Base-by-base conservation (phyloP, 2,329 filamentous ascomycete genomes). In the Colletotrichum aenigma region DNA sequence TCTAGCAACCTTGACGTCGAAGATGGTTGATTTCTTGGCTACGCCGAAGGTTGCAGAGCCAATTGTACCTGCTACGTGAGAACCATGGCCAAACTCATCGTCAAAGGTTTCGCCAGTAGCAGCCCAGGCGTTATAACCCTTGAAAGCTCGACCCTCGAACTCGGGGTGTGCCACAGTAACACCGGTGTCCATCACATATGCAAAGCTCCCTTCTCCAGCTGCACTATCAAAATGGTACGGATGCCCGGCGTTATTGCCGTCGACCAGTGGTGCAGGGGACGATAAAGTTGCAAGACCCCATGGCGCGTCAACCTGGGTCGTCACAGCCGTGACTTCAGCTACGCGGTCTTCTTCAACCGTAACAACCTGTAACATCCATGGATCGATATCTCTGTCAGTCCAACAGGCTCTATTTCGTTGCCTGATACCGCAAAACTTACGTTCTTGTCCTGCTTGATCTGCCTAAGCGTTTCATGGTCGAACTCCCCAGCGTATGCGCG, bases 121-220 rank as follows among this genome's bases (percentile, higher is more conserved):
- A 12, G 64, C 36, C 64, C 64, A 66, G 12, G 83, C 83, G 48
- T 85, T 86, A 70, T 82, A 83, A 3, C 84, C 84, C 24, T 81
- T 82, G 18, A 77, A 79, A 30, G 87, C 88, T 12, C 87, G 85
- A 12, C 85, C 85, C 62, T 84, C 84, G 58, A 88, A 88, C 32
- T 88, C 83, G 64, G 80, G 34, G 61, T 81, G 80, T 9, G 34
- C 67, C 6, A 65, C 75, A 56, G 80, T 78, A 68, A 82, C 74
- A n/a, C 81, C 80, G 6, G 77, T 79, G 61, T 81, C 80, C n/a
- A 81, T 64, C 30, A 82, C 71, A 62, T 81, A 82, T 56, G 76
- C 74, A 71, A 77, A 81, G 79, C 38, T 81, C 55, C 79, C 78
- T 21, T 68, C 34, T 30, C 80, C 80, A 7, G 78, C 78, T 16